Conservation (phyloP, 495 filamentous ascomycete species). For the Ramalina peruviana region DNA sequence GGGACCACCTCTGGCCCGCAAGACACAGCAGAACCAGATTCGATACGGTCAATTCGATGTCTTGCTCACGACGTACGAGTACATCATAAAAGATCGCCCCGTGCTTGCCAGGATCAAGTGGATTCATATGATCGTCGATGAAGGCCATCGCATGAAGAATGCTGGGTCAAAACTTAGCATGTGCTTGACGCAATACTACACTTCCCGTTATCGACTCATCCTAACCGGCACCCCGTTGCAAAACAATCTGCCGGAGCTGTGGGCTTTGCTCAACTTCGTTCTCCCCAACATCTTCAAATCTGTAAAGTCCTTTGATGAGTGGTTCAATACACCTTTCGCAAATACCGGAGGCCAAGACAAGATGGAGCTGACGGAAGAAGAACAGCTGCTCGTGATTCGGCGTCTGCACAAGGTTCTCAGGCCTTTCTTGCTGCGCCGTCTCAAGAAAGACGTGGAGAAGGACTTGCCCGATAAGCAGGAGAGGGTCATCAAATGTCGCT, state of each 20-base stretch:
- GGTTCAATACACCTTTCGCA: conserved; percentile 99
- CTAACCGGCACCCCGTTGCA: conserved; percentile 94
- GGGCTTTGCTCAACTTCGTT: conserved; percentile 96
- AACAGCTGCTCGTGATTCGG: conserved; percentile 93
- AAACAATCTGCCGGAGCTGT: conserved; percentile 92
- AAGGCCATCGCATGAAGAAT: conserved; percentile 99
- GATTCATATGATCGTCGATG: conserved; percentile 99
- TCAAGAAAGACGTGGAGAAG: conserved; percentile 99
- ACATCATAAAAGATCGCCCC: conserved; percentile 97
- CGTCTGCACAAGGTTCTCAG: conserved; percentile 95
- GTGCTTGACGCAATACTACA: conserved; percentile 89
- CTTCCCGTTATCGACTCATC: conserved; percentile 86
- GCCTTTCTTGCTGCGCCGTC: conserved; percentile 91
- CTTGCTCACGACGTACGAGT: conserved; percentile 92
- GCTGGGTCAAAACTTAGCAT: conserved; percentile 90
- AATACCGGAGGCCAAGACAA: conserved; percentile 96
- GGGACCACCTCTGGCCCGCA: conserved; percentile 77
- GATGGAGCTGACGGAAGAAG: conserved; percentile 99
- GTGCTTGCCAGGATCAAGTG: conserved; percentile 94
- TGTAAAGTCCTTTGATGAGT: conserved; percentile 97
- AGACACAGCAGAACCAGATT: conserved; percentile 83
- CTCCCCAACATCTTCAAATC: conserved; percentile 98
- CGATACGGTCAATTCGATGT: conserved; percentile 94
- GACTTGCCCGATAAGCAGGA: conserved; percentile 97
- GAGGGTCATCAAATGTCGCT: conserved; percentile 96